Conservation (phyloP, 2,329 filamentous ascomycete genomes). For the Fusarium concolor region DNA sequence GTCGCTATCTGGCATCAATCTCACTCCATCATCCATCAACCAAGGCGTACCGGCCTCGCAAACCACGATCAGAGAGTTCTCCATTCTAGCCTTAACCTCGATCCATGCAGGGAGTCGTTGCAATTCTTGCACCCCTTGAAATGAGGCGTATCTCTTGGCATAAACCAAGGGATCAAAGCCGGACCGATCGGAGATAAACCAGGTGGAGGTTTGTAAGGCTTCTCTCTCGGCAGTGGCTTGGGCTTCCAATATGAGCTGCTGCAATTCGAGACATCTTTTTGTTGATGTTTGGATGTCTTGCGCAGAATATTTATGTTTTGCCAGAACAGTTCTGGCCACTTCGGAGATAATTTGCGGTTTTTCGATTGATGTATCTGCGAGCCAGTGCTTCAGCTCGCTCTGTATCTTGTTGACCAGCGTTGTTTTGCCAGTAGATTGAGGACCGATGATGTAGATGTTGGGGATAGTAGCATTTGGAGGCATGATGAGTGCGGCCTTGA, state of each 20-base stretch:
- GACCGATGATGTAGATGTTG: constrained; percentile 57
- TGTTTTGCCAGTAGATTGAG: constrained; percentile 60
- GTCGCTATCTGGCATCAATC: constrained; percentile 26
- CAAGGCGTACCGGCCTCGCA: constrained; percentile 48
- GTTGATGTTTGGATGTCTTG: constrained; percentile 49
- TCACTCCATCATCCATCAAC: constrained; percentile 30
- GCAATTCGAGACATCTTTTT: constrained; percentile 49
- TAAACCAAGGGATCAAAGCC: constrained; percentile 58
- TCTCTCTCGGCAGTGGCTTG: constrained; percentile 50
- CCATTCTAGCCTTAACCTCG: constrained; percentile 51
- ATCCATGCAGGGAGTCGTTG: constrained; percentile 39
- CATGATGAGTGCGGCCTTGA: neutral
- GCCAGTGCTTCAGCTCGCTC: constrained; percentile 32
- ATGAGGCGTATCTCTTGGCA: constrained; percentile 48
- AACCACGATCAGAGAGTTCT: constrained; percentile 50
- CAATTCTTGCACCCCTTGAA: constrained; percentile 42
- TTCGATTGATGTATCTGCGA: constrained; percentile 3
- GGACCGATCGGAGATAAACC: constrained; percentile 59
- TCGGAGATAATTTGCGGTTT: constrained; percentile 50
- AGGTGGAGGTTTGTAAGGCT: constrained; percentile 23
- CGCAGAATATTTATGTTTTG: constrained; percentile 49
- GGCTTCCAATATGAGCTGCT: constrained; percentile 53
- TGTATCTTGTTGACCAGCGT: constrained; percentile 54
- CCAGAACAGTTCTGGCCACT: constrained; percentile 53
- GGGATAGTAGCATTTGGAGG: fast-evolving